Evolutionary conservation across 2,329 filamentous ascomycete species (phyloP).

Genomic region (Didymellaceae sp.): DNA sequence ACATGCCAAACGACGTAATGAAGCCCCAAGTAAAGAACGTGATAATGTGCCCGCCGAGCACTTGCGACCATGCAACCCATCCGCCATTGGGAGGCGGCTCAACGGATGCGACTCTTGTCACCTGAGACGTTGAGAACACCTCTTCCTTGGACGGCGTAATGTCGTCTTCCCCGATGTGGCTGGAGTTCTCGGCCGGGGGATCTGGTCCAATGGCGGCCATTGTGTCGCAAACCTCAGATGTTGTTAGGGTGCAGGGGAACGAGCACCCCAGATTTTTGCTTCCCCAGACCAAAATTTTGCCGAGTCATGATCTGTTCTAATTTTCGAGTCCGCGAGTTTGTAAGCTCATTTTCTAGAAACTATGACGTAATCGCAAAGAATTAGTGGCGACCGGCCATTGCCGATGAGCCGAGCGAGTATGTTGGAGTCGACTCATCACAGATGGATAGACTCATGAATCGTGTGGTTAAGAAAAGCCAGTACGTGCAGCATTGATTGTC

Average conservation of each 20-base stretch:
- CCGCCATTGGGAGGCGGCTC: slow-evolving; percentile 53
- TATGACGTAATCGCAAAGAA: neutral
- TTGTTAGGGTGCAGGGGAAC: neutral
- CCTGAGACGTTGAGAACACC: neutral
- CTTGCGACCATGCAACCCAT: slow-evolving; percentile 39
- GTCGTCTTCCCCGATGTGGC: neutral
- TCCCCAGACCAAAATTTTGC: neutral
- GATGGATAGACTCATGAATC: neutral
- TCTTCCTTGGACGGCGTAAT: neutral
- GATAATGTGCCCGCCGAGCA: slow-evolving; percentile 39
- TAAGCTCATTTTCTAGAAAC: neutral
- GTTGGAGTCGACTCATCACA: neutral
- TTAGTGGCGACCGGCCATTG: neutral
- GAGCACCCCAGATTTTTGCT: neutral
- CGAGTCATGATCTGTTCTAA: neutral
- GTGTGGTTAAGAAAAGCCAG: neutral
- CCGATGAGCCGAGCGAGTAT: neutral
- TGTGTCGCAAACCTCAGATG: neutral
- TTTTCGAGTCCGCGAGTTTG: neutral
- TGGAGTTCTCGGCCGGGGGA: neutral
- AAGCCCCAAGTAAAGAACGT: slow-evolving; percentile 49
- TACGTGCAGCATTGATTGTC: too few relatives aligned
- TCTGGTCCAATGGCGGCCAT: neutral
- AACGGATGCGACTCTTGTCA: neutral
- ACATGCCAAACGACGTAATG: slow-evolving; percentile 53